Evolutionary conservation across 768 basidiomycete species (phyloP).

Genomic region (Phallus indusiatus): DNA sequence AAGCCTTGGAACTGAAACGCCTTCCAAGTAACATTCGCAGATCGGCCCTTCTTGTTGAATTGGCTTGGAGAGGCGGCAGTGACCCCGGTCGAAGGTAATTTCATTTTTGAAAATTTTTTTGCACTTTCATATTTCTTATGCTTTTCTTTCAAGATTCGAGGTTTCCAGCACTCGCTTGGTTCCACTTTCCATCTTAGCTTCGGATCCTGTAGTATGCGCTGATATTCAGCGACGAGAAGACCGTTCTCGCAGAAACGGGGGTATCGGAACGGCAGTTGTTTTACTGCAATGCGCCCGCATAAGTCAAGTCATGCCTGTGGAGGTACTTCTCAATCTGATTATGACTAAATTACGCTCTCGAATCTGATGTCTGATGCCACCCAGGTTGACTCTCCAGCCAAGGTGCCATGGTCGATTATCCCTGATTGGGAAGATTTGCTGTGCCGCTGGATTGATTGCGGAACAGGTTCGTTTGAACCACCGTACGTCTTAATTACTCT

Average conservation of each 20-base stretch:
- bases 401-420: constrained; percentile 66
- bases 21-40: constrained; percentile 71
- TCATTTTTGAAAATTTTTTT: not conserved
- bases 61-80: constrained; percentile 38
- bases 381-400: constrained; percentile 55
- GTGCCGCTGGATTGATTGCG: constrained; percentile 59
- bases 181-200: constrained; percentile 50
- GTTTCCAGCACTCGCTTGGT: constrained; percentile 62
- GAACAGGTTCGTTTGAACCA: constrained; percentile 70
- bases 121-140: not conserved
- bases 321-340: constrained; percentile 24
- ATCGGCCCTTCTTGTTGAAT: constrained; percentile 64
- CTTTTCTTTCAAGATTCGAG: constrained; percentile 41
- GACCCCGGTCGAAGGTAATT: constrained; percentile 56
- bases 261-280: constrained; percentile 66
- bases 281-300: constrained; percentile 68
- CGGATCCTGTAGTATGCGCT: constrained; percentile 61
- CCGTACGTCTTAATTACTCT: not conserved
- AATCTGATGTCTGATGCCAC: not conserved
- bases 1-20: constrained; percentile 74
- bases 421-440: constrained; percentile 68
- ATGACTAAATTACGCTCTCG: not conserved
- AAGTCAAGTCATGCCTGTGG: constrained; percentile 80
- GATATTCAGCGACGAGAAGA: constrained; percentile 77
- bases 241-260: constrained; percentile 64